These are phyloP conservation scores for Podaxis sp. DNA, from an alignment of 768 basidiomycete genomes.

Conservation along the genomic window DNA sequence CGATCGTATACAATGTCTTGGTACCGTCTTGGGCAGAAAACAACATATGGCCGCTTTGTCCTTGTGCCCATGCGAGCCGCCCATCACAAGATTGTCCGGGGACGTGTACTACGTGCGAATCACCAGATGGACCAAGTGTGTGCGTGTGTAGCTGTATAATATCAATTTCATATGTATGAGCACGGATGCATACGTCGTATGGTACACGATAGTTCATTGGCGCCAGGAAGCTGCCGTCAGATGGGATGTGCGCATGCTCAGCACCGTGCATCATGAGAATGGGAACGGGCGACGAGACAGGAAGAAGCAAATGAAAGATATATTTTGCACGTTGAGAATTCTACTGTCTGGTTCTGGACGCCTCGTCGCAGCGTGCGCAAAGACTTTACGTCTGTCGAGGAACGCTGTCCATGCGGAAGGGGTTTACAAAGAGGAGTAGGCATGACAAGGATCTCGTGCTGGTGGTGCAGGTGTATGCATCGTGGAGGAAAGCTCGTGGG, in stretches of 20 bases:
- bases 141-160: neutral
- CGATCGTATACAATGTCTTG: neutral
- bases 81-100: constrained; percentile 7
- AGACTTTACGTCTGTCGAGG: constrained; percentile 4
- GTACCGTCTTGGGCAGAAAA: neutral
- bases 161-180: neutral
- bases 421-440: neutral
- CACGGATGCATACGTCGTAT: neutral
- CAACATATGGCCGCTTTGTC: neutral
- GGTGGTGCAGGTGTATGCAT: constrained; percentile 9
- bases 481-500: constrained; percentile 10
- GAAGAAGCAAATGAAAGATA: constrained; percentile 1
- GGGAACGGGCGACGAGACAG: neutral
- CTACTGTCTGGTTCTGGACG: neutral
- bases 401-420: constrained; percentile 3
- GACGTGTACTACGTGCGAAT: neutral
- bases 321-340: constrained; percentile 5
- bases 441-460: constrained; percentile 8
- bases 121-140: neutral
- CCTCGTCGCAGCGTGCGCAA: constrained; percentile 5
- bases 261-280: neutral
- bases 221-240: neutral
- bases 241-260: too few species aligned
- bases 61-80: neutral
- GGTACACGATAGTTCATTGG: constrained; percentile 1